Evolutionary conservation across 495 filamentous ascomycete species (phyloP).

Genomic region (Aspergillus wentii): DNA sequence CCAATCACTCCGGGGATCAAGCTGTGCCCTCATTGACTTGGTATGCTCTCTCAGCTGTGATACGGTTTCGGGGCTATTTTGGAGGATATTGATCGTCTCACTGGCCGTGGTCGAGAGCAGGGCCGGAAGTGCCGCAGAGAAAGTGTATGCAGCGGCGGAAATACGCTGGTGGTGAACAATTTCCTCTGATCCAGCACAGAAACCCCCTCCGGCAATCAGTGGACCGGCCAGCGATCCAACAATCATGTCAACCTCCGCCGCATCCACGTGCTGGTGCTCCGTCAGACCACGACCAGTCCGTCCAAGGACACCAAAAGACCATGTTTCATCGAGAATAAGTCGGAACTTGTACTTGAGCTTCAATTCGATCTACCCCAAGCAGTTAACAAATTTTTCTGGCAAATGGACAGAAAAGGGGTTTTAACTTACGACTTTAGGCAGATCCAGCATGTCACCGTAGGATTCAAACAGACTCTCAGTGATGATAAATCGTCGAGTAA

Average conservation of each 20-base stretch:
- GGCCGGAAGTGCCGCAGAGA: conserved; percentile 88
- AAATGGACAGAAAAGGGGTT: neutral
- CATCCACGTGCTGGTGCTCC: conserved; percentile 93
- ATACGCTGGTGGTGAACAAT: conserved; percentile 95
- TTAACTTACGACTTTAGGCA: conserved; percentile 73
- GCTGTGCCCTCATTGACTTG: conserved; percentile 73
- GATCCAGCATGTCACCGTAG: conserved; percentile 75
- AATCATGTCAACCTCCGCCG: conserved; percentile 88
- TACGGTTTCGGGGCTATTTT: conserved; percentile 76
- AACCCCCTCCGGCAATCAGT: conserved; percentile 88
- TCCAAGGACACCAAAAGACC: conserved; percentile 91
- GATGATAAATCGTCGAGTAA: conserved; percentile 92
- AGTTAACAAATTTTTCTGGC: conserved; percentile 2
- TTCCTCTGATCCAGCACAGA: conserved; percentile 85
- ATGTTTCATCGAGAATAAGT: conserved; percentile 93
- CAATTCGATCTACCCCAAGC: conserved; percentile 65
- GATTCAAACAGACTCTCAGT: conserved; percentile 95
- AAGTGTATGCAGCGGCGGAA: conserved; percentile 84
- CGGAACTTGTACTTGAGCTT: conserved; percentile 96
- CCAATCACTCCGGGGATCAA: conserved; percentile 94
- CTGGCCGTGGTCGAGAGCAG: conserved; percentile 92
- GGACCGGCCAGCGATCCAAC: conserved; percentile 87
- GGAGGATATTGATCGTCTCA: conserved; percentile 78
- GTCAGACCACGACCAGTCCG: conserved; percentile 87
- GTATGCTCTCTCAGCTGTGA: conserved; percentile 74